Evolutionary conservation across 2,329 filamentous ascomycete genomes (phyloP), one percentile per base, ranked within the genome.

Genomic region (Diaporthe velutina): DNA sequence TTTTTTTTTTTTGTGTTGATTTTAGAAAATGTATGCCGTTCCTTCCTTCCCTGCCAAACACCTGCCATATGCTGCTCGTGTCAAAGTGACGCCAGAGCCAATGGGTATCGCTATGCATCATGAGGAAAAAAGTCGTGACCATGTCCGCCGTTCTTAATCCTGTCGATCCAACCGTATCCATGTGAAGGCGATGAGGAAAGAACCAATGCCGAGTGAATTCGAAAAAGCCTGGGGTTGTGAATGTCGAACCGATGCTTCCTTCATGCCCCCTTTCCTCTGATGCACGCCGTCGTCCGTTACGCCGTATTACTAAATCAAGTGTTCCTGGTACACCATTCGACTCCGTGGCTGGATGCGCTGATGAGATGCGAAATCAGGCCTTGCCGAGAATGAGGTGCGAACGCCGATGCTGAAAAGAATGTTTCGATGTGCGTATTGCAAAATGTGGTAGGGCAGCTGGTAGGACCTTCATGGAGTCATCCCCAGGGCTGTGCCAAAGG

Each of bases 91-190:
- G 35, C 25, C 57, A 22, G 19, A 64, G 50, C 42, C 57, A 72
- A 15, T 35, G 70, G 70, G 70, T 72, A 72, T 72, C 70, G 70
- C 70, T 72, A 72, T 72, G 70, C 70, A 72, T 35, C 35, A 33
- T 68, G 64, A 68, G 64, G 33, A 25, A 45, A 72, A 25, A 48
- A 64, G 50, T 64, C 57, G 60, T 64, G 70, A 48, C 35, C 70
- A 38, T 64, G 19, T 40, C 35, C 45, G 57, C 25, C 70, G 35
- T 68, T 22, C 15, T 15, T 17, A 68, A 19, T 54, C 30, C 48
- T 52, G 45, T 55, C 58, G 38, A 61, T 64, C 70, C 70, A 64
- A 72, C 70, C 48, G 58, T 61, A 40, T 72, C 54, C 67, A 33
- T 70, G 52, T 15, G 48, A 54, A 61, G 57, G 28, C 13, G 28